phyloP scores from a whole-genome alignment of 2,329 filamentous ascomycete genomes.

The Pseudogymnoascus sp. region DNA sequence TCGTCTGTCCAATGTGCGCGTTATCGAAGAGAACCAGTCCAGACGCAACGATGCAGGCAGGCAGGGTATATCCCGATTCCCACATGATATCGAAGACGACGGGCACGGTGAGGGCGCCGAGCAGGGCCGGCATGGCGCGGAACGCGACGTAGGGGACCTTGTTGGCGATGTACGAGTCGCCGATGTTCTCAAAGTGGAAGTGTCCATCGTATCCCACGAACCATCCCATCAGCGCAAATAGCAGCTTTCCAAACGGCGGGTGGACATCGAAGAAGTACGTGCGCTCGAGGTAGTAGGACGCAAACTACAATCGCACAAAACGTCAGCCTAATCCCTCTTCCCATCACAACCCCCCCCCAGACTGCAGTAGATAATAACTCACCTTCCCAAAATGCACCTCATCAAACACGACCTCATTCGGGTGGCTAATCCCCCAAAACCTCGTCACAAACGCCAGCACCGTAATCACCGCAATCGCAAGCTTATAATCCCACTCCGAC shows the following conservation, averaged over 20 bases:
- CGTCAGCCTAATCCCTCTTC: neutral
- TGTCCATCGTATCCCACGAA: conserved; percentile 93
- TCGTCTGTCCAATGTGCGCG: conserved; percentile 92
- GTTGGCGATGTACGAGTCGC: conserved; percentile 94
- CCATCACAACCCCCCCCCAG: neutral
- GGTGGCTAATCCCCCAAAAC: conserved; percentile 94
- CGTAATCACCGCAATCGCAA: conserved; percentile 71
- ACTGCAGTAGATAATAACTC: conserved; percentile 27
- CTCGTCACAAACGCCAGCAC: conserved; percentile 79
- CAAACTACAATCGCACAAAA: conserved; percentile 44
- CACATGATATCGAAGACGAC: conserved; percentile 97
- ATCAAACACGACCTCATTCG: conserved; percentile 95
- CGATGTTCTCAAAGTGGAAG: conserved; percentile 98
- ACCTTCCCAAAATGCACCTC: conserved; percentile 99
- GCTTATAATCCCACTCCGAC: conserved; percentile 77
- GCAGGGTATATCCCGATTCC: conserved; percentile 96
- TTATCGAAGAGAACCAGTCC: conserved; percentile 91
- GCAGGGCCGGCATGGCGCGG: conserved; percentile 82
- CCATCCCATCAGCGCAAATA: conserved; percentile 96
- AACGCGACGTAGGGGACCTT: conserved; percentile 97
- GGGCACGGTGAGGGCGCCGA: conserved; percentile 90
- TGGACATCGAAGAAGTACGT: conserved; percentile 99
- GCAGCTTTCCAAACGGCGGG: conserved; percentile 93
- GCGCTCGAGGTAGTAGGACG: conserved; percentile 80
- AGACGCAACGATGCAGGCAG: conserved; percentile 80